Evolutionary conservation across 805 yeast species (phyloP), one percentile per base, ranked within the genome.

Genomic region (Pichia insulana): DNA sequence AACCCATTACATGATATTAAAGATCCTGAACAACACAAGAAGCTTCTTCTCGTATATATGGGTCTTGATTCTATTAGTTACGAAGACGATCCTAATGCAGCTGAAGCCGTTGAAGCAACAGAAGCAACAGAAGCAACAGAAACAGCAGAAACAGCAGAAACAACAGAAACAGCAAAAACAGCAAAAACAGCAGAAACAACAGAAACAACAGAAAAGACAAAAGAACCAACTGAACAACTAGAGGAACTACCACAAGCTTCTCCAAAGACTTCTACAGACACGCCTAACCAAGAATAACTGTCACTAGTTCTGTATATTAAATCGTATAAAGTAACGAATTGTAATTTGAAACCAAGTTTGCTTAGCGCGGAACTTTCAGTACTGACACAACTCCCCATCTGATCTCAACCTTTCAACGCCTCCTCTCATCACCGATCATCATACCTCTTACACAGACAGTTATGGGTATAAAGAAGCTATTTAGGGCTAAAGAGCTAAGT

Each of bases 401-500:
- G n/a, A n/a, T n/a, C n/a, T n/a, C 25, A 22, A 8, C 7, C 25
- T 22, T 22, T 22, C 25, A 22, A 22, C 25, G 25, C 25, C 25
- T 22, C 16, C 18, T 11, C 7, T 18, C 18, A 5, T 7, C n/a
- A 11, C 5, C 15, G 31, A 28, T 28, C 15, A 7, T 8, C 28
- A 26, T 26, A 8, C 11, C 28, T 26, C 11, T 26, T 26, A 8
- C 11, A 7, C 15, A 19, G 18, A 11, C 39, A 25, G 36, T 12
- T 7, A 73, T 73, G 79, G 78, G 78, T 13, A 47, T 73, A 41
- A 73, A 67, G 52, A 69, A 66, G 36, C 58, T 71, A 37, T 73
- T 72, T 55, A 73, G 64, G 43, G 69, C 76, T 16, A 64, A 68
- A 40, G 78, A 74, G 52, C 66, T 66, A 41, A 63, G 67, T 5